Conservation (phyloP, 495 filamentous ascomycete genomes). For the Penicillium taxi region DNA sequence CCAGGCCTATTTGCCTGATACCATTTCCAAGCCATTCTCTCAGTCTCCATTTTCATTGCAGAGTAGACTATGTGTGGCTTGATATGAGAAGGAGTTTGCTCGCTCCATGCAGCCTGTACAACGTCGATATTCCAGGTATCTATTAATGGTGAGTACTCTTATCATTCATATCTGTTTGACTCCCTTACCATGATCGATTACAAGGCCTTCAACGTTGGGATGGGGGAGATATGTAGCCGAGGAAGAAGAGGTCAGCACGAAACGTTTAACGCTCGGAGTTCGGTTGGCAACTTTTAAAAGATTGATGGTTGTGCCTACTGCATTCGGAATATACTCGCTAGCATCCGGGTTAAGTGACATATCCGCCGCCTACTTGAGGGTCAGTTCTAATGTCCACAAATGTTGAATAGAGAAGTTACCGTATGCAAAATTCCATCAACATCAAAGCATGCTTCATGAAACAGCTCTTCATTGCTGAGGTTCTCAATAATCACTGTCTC, state of each 20-base stretch:
- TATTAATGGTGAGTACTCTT: not conserved
- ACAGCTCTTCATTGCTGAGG: not conserved
- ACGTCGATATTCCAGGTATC: constrained; percentile 41
- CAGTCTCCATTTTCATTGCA: constrained; percentile 48
- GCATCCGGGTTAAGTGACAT: too few relatives aligned
- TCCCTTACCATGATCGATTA: constrained; percentile 4
- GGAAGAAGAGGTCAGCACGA: constrained; percentile 49
- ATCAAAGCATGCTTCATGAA: too few relatives aligned
- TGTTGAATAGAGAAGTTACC: not conserved
- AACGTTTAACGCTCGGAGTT: constrained; percentile 35
- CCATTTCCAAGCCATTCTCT: constrained; percentile 48
- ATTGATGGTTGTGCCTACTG: constrained; percentile 30
- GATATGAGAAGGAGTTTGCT: not conserved
- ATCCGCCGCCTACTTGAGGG: constrained; percentile 38
- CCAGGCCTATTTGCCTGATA: constrained; percentile 37
- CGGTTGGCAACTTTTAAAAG: constrained; percentile 38
- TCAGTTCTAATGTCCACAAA: constrained; percentile 4
- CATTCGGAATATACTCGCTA: constrained; percentile 37
- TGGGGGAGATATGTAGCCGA: constrained; percentile 27
- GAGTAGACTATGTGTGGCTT: constrained; percentile 40
- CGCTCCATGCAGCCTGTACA: constrained; percentile 34
- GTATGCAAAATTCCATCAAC: not conserved
- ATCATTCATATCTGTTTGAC: not conserved
- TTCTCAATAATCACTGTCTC: constrained; percentile 17
- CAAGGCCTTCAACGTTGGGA: constrained; percentile 10